Evolutionary conservation across 2,329 filamentous ascomycete genomes (phyloP), one percentile per base, ranked within the genome.

Genomic region (Aspergillus tubingensis): DNA sequence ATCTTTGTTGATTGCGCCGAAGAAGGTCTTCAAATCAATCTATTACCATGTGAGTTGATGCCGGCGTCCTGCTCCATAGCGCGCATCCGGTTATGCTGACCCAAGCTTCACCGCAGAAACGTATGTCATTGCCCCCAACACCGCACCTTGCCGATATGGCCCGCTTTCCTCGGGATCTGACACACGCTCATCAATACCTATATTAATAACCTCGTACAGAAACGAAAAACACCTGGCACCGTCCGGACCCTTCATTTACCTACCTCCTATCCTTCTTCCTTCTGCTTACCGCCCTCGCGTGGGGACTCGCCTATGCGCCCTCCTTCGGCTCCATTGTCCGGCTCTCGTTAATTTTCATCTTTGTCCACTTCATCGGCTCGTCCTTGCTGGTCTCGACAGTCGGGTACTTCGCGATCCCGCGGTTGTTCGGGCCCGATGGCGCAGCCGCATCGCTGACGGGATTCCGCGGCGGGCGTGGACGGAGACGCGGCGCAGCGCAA

Each of bases 151-250:
- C 23, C 52, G 30, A 36, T 13, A 2, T 30, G 4, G 23, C 15
- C 17, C 23, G 21, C 8, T 30, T 44, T 50, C 8, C 25, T 27
- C 25, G 25, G 23, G 15, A n/a, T 30, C 8, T 47, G 38, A 38
- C 13, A 27, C 27, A 50, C 52, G 32, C 15, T 15, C 30, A n/a
- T 23, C 41, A 5, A 13, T 23, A 11, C 47, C 25, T 7, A 30
- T 50, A 32, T 27, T 50, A n/a, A 50, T 27, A 11, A 10, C 23
- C 27, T 30, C 30, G 8, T 56, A 52, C 62, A 87, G 83, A 89
- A 82, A 89, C 87, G 41, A 88, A 88, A 74, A 88, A 89, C 72
- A 88, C 86, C 64, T 89, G 87, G 82, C 87, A 89, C 70, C 84
- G 86, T 58, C 85, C 87, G 38, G 87, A 90, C 67, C 87, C 87